These are phyloP conservation scores for Agaricus sinodeliciosus DNA, from an alignment of 768 basidiomycete genomes.

Conservation along the genomic window DNA sequence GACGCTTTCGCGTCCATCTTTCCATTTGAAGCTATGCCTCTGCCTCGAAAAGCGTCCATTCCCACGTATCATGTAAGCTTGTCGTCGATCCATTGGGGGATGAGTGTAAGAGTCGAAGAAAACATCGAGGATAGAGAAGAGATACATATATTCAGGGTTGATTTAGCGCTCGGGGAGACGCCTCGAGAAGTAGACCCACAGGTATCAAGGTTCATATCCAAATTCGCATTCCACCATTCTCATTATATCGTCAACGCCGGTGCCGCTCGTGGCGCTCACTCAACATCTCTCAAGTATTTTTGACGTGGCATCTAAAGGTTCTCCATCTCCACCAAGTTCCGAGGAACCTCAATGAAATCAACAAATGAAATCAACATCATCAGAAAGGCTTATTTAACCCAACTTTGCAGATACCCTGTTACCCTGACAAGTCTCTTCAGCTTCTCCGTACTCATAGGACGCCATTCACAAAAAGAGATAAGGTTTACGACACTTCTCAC, in stretches of 20 bases:
- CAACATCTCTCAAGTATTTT: no score
- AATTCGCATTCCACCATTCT: no score
- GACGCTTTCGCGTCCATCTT: slow-evolving; percentile 20
- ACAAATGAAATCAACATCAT: no score
- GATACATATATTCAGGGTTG: neutral
- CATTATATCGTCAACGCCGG: neutral
- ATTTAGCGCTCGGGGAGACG: neutral
- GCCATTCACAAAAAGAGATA: no score
- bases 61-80: slow-evolving; percentile 10
- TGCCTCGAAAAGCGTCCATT: slow-evolving; percentile 21
- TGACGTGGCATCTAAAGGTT: no score
- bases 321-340: neutral
- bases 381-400: no score
- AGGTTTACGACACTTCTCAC: no score
- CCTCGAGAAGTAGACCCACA: neutral
- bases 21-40: slow-evolving; percentile 25
- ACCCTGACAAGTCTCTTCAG: no score
- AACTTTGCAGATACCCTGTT: no score
- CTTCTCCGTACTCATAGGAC: no score
- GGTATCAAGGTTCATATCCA: neutral
- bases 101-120: neutral
- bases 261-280: neutral
- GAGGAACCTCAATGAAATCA: no score
- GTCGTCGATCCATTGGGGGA: no score
- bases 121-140: neutral